Conservation (phyloP, 768 basidiomycete genomes). For the Cyathus striatus region DNA sequence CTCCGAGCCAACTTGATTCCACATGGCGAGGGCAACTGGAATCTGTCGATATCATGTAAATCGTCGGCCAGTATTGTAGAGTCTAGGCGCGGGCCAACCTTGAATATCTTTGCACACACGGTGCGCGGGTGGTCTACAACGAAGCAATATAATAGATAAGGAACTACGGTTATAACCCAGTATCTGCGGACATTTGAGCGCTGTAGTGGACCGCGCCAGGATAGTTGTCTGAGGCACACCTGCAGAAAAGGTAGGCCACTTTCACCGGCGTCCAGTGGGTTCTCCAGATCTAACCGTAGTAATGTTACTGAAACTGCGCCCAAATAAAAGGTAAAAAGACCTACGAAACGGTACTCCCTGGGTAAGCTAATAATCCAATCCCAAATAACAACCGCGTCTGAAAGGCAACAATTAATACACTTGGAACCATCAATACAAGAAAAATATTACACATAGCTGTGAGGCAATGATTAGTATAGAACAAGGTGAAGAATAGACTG, state of each 20-base stretch:
- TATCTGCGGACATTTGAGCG: constrained; percentile 41
- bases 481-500: constrained; percentile 12
- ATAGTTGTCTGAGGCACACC: constrained; percentile 39
- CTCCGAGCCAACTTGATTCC: constrained; percentile 84
- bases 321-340: constrained; percentile 18
- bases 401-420: constrained; percentile 16
- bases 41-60: constrained; percentile 43
- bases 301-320: no score
- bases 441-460: constrained; percentile 65
- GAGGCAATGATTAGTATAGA: constrained; percentile 19
- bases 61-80: no score
- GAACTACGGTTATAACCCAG: constrained; percentile 78
- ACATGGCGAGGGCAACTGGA: constrained; percentile 78
- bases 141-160: constrained; percentile 74
- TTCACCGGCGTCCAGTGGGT: constrained; percentile 84
- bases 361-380: constrained; percentile 80
- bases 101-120: constrained; percentile 67
- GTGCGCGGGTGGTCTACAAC: constrained; percentile 61
- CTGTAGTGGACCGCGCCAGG: background rate
- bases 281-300: constrained; percentile 86
- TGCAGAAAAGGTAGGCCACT: constrained; percentile 78
- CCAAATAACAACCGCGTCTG: constrained; percentile 81
- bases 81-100: no score
- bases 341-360: constrained; percentile 74
- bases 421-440: constrained; percentile 16